Evolutionary conservation across 1,139 yeast species (phyloP).

Genomic region (Wickerhamomyces sp.): DNA sequence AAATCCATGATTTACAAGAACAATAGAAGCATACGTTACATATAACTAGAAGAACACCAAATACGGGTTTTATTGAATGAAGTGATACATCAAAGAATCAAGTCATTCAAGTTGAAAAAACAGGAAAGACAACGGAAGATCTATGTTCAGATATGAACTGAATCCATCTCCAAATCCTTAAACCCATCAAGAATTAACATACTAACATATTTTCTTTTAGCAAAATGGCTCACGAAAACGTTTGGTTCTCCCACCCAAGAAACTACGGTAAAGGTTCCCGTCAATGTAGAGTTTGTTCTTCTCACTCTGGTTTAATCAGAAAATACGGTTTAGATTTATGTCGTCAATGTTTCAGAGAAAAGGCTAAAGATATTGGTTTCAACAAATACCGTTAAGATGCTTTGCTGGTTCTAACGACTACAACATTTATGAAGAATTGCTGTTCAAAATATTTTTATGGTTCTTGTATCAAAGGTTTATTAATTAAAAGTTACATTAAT

Average conservation of each 20-base stretch:
- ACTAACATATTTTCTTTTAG: constrained; percentile 20
- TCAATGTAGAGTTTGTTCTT: constrained; percentile 98
- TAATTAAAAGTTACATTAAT: constrained; percentile 3
- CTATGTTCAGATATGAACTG: constrained; percentile 3
- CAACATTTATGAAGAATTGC: constrained; percentile 1
- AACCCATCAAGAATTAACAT: neutral
- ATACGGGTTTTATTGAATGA: too few relatives aligned
- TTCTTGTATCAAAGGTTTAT: constrained; percentile 15
- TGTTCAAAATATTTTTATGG: constrained; percentile 8
- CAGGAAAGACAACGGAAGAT: neutral
- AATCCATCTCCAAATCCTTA: neutral
- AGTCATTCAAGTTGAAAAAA: too few relatives aligned
- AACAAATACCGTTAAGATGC: constrained; percentile 86
- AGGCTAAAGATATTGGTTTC: constrained; percentile 99
- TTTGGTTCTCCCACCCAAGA: constrained; percentile 99
- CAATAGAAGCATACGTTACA: too few relatives aligned
- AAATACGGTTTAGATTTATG: constrained; percentile 99
- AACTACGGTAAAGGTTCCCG: constrained; percentile 99
- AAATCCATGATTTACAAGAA: too few relatives aligned
- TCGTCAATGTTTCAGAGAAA: constrained; percentile 99
- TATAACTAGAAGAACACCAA: too few relatives aligned
- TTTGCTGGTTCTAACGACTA: neutral
- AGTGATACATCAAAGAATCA: too few relatives aligned
- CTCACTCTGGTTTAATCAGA: constrained; percentile 99
- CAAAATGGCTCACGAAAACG: constrained; percentile 99